A percentile compares a stretch with the other conserved stretches of the same genome.
Conservation (phyloP, 495 filamentous ascomycete genomes). For the Paragyromitra xinjiangensis region DNA sequence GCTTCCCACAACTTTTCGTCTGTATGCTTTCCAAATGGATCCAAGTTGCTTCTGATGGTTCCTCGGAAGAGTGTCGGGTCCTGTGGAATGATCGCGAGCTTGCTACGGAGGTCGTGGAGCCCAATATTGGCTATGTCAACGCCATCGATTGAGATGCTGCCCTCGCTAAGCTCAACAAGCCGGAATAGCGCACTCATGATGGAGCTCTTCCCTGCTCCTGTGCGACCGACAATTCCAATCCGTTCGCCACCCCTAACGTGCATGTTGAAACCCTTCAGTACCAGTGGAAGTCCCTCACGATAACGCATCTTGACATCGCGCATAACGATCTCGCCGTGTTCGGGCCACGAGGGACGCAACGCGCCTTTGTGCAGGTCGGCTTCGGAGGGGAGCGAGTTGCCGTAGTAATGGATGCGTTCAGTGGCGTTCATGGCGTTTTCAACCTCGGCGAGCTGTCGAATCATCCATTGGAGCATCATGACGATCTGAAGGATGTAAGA, state of each 20-base stretch:
- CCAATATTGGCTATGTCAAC: constrained; percentile 85
- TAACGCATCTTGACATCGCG: constrained; percentile 91
- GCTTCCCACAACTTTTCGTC: constrained; percentile 90
- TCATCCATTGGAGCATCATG: constrained; percentile 95
- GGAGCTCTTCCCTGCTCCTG: constrained; percentile 90
- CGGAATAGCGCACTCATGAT: constrained; percentile 96
- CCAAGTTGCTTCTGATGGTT: constrained; percentile 88
- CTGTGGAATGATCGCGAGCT: constrained; percentile 94
- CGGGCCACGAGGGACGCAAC: constrained; percentile 78
- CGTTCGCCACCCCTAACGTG: constrained; percentile 83
- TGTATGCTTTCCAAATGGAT: constrained; percentile 87
- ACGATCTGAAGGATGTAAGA: constrained; percentile 93
- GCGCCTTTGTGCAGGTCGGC: constrained; percentile 73
- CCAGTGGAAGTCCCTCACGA: constrained; percentile 79
- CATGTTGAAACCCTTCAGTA: constrained; percentile 80
- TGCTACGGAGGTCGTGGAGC: constrained; percentile 83
- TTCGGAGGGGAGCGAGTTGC: constrained; percentile 85
- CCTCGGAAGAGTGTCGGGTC: constrained; percentile 95
- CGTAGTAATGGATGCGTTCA: constrained; percentile 93
- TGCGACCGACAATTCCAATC: constrained; percentile 92
- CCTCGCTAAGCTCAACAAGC: constrained; percentile 81
- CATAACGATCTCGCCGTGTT: constrained; percentile 85
- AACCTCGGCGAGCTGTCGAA: constrained; percentile 92
- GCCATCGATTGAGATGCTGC: constrained; percentile 90
- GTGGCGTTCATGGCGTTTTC: constrained; percentile 98